Percentiles rank a stretch among this genome's conserved stretches.
Evolutionary conservation across 192 early-diverging fungal genomes (phyloP).

Genomic region (Podila horticola): DNA sequence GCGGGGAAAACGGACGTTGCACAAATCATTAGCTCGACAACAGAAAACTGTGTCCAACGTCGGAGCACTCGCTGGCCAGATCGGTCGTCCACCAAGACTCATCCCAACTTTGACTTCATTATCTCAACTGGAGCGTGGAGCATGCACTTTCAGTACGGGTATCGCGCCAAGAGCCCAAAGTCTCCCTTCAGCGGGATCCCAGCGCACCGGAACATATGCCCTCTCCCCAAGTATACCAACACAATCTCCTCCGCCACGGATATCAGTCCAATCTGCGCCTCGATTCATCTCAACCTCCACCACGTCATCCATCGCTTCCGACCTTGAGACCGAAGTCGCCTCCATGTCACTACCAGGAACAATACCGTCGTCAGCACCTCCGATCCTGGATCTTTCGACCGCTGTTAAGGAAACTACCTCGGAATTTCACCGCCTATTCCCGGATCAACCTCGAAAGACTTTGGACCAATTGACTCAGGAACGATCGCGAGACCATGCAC

Average conservation of each 20-base stretch:
- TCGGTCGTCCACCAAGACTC: not conserved
- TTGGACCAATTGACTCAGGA: conserved; percentile 5
- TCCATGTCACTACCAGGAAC: not conserved
- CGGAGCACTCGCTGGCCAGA: not conserved
- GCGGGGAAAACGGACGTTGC: not conserved
- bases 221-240: no score
- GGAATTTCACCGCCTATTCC: conserved; percentile 35
- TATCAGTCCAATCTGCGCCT: not conserved
- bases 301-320: conserved; percentile 12
- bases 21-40: not conserved
- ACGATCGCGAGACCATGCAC: not conserved
- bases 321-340: conserved; percentile 10
- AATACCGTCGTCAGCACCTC: not conserved
- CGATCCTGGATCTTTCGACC: not conserved
- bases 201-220: no score
- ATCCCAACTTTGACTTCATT: no score
- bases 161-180: no score
- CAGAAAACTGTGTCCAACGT: not conserved
- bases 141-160: no score
- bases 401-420: conserved; percentile 9
- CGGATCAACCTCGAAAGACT: conserved; percentile 16
- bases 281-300: conserved; percentile 8
- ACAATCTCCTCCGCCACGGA: no score
- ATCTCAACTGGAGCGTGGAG: no score
- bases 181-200: no score